phyloP scores from a whole-genome alignment of 1,284 basidiomycete species.

The Moesziomyces globuligerus region DNA sequence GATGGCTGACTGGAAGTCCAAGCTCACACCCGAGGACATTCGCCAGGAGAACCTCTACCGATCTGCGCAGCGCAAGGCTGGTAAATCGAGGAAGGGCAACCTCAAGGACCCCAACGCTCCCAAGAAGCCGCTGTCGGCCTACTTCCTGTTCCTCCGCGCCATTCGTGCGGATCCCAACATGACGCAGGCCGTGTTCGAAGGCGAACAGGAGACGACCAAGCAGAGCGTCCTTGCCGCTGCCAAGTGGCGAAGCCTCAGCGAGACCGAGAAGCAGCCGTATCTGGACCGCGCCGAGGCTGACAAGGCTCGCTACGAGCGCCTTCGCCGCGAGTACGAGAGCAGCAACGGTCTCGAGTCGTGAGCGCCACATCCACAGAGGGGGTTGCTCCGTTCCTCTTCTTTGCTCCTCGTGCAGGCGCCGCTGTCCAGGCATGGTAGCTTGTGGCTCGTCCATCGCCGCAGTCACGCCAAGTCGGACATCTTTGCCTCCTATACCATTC shows the following conservation, averaged over 20 bases:
- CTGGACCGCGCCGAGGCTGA: constrained; percentile 60
- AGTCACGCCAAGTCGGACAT: background rate
- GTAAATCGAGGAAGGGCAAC: constrained; percentile 90
- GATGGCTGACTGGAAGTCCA: constrained; percentile 84
- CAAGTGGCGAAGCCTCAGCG: constrained; percentile 89
- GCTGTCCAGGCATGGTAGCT: no score
- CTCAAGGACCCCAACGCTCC: constrained; percentile 97
- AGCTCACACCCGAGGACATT: constrained; percentile 92
- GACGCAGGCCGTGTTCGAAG: constrained; percentile 81
- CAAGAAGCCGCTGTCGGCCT: constrained; percentile 92
- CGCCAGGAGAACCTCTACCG: constrained; percentile 91
- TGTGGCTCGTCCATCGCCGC: no score
- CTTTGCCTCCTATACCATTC: background rate
- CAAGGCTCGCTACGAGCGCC: constrained; percentile 61
- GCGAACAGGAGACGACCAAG: constrained; percentile 91
- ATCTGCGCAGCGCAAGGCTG: constrained; percentile 89
- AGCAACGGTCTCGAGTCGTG: constrained; percentile 29
- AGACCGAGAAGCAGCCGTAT: constrained; percentile 77
- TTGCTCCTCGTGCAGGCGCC: no score
- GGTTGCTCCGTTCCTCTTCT: no score
- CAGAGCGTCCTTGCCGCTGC: constrained; percentile 92
- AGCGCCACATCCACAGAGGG: no score
- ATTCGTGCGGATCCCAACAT: constrained; percentile 61
- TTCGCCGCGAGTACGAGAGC: constrained; percentile 59
- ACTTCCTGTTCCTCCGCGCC: constrained; percentile 89